Base-by-base conservation (phyloP, 176 grass and related monocot species). In the Musa itinerans region DNA sequence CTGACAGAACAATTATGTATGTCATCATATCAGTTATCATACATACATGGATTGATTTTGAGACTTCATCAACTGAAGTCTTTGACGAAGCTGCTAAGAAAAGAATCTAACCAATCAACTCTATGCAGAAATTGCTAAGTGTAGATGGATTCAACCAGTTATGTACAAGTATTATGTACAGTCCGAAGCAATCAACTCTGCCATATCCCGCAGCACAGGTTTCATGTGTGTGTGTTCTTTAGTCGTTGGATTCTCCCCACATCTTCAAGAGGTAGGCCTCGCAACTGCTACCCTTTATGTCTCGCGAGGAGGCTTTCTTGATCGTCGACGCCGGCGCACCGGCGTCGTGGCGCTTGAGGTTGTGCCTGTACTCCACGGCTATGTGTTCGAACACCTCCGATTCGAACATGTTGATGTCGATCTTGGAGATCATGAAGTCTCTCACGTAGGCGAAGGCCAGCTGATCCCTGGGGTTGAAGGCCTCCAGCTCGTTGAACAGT, bases 401-500 rank as follows among this genome's bases (percentile, higher is more conserved):
- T 2, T 95, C 86, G 52, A 99, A 95, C 91, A 92, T 95, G 69
- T 89, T 89, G 34, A 94, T 95, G n/a, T 77, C 88, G 80, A 95
- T 53, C 73, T 29, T 86, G 56, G 88, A 88, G 74, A 10, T 86
- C 86, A 95, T 95, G 57, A 87, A 76, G 71, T 95, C 91, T 83
- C 91, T 75, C 29, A 95, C 85, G 24, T 92, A 99, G 64, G 86
- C 85, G 66, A 95, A 99, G 6, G 91, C 84, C 0, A 99, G 91
- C 71, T 99, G 96, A 62, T 99, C 91, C 23, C 91, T 83, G 24
- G 86, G 85, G 67, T 89, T 99, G 76, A 95, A 99, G 34, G 85
- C 91, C 83, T 92, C 96, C 9, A 99, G 79, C 83, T 99, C 89
- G 74, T 95, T 99, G 85, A 95, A 99, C 10, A 94, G 81, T 13